Percentiles rank a stretch among this genome's conserved stretches.
Evolutionary conservation across 1,139 yeast genomes (phyloP).

Genomic region (Yamadazyma jaroonii): DNA sequence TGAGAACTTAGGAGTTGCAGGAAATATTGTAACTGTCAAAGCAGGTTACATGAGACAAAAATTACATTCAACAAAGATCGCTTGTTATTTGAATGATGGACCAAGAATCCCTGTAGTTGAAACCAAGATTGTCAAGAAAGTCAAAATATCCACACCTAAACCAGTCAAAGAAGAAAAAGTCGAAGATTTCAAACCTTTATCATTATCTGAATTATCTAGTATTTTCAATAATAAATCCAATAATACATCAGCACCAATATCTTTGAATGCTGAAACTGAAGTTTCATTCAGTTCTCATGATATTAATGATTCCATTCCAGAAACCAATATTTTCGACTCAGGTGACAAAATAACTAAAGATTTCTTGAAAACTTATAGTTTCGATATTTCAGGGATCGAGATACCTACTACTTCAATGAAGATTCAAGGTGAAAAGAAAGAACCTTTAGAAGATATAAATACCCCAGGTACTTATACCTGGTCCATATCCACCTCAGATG

Average conservation of each 20-base stretch:
- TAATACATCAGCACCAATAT: neutral
- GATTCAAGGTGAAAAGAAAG: constrained; percentile 14
- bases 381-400: constrained; percentile 29
- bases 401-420: constrained; percentile 26
- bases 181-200: constrained; percentile 23
- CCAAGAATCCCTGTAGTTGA: constrained; percentile 50
- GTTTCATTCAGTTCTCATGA: constrained; percentile 27
- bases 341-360: constrained; percentile 29
- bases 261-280: neutral
- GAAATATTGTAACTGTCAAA: constrained; percentile 73
- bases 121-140: constrained; percentile 7
- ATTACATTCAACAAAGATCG: constrained; percentile 69
- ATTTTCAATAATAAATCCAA: constrained; percentile 21
- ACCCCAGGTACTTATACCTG: constrained; percentile 30
- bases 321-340: constrained; percentile 14
- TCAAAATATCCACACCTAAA: constrained; percentile 8
- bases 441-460: constrained; percentile 19
- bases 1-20: constrained; percentile 57
- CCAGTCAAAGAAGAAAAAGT: constrained; percentile 9
- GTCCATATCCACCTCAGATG: constrained; percentile 13
- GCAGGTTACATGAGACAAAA: constrained; percentile 83
- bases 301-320: constrained; percentile 32
- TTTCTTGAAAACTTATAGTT: constrained; percentile 22
- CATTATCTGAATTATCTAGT: constrained; percentile 37
- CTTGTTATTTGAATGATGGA: constrained; percentile 60